Conservation (phyloP, 768 basidiomycete genomes). For the Plicaturopsis crispa region DNA sequence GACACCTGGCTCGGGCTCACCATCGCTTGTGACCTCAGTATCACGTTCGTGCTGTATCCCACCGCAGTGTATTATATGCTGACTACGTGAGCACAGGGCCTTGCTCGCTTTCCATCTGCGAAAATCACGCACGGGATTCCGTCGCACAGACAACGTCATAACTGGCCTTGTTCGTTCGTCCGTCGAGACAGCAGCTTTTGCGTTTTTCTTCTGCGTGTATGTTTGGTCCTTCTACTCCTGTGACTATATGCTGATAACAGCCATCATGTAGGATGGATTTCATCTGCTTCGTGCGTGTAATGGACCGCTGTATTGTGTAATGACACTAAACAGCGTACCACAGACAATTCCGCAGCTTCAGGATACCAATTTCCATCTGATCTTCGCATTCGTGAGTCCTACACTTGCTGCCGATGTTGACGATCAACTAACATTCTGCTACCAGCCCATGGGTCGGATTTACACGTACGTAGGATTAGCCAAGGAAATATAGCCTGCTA, state of each 20-base stretch:
- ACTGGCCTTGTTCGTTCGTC: conserved; percentile 18
- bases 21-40: conserved; percentile 18
- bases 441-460: too few relatives aligned
- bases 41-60: conserved; percentile 16
- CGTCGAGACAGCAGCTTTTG: conserved; percentile 22
- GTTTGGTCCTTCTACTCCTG: neutral
- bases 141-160: conserved; percentile 21
- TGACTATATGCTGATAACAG: too few relatives aligned
- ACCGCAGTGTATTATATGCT: neutral
- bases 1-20: conserved; percentile 21
- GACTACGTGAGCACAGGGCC: too few relatives aligned
- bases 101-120: too few relatives aligned
- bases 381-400: conserved; percentile 22
- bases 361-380: conserved; percentile 21
- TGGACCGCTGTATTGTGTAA: neutral
- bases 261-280: too few relatives aligned
- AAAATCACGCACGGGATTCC: conserved; percentile 17
- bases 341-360: conserved; percentile 17
- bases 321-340: neutral
- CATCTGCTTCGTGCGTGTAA: too few relatives aligned
- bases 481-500: too few relatives aligned
- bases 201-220: conserved; percentile 23
- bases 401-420: too few relatives aligned
- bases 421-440: too few relatives aligned
- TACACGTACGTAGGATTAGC: too few relatives aligned